phyloP scores from a whole-genome alignment of 106 monocot genomes.

The Hemerocallis citrina region DNA sequence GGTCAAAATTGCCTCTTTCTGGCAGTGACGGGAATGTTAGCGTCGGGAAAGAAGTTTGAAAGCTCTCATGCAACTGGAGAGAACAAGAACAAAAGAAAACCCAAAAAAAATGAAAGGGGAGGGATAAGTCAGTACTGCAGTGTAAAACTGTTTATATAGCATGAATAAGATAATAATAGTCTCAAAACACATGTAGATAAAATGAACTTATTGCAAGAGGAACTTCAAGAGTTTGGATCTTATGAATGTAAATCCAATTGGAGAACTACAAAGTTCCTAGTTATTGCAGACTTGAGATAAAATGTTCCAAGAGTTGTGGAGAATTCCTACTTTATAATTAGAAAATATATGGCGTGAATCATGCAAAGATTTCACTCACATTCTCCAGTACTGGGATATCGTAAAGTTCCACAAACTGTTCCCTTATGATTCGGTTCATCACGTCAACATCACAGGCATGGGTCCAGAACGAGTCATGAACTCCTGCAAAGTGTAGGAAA shows the following conservation, averaged over 20 bases:
- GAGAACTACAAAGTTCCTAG: no score
- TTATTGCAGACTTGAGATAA: no score
- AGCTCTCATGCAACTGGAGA: conserved; percentile 72
- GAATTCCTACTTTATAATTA: no score
- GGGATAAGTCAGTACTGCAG: no score
- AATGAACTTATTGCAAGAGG: no score
- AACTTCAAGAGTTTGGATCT: no score
- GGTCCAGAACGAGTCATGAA: conserved; percentile 93
- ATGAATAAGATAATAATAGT: background rate
- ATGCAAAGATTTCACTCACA: no score
- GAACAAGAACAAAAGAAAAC: background rate
- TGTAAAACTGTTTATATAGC: background rate
- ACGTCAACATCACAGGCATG: conserved; percentile 86
- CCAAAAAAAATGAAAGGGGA: background rate
- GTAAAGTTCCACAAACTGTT: conserved; percentile 88
- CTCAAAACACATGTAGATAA: no score
- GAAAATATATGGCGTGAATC: no score
- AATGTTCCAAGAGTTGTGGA: background rate
- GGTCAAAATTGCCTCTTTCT: conserved; percentile 59
- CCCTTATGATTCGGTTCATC: conserved; percentile 72
- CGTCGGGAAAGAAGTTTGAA: conserved; percentile 67
- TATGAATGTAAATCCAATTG: no score
- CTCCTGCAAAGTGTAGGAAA: no score
- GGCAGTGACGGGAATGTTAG: conserved; percentile 62
- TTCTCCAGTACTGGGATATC: conserved; percentile 72